Conservation (phyloP, 2,329 filamentous ascomycete genomes). For the Gnomoniopsis smithogilvyi region DNA sequence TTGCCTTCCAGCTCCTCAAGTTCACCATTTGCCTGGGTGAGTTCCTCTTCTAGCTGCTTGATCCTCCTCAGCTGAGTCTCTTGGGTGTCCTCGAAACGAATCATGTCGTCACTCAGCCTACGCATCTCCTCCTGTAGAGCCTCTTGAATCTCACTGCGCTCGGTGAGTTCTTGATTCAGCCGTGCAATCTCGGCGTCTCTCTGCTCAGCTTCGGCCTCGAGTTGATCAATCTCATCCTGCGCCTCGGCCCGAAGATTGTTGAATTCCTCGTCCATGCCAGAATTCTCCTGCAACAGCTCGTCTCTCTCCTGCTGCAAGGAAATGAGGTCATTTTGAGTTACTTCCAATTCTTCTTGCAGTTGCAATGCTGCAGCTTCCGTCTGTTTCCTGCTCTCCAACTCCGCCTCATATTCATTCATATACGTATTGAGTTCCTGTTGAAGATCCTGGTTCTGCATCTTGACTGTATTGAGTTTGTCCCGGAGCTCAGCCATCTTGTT, state of each 20-base stretch:
- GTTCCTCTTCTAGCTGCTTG: conserved; percentile 76
- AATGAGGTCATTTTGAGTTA: conserved; percentile 75
- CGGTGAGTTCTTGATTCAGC: conserved; percentile 68
- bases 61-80: conserved; percentile 75
- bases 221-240: conserved; percentile 61
- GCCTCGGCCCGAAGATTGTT: conserved; percentile 60
- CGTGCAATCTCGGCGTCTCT: conserved; percentile 68
- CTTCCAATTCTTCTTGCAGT: conserved; percentile 78
- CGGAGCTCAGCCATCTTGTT: conserved; percentile 77
- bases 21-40: conserved; percentile 81
- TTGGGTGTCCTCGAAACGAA: conserved; percentile 87
- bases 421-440: conserved; percentile 78
- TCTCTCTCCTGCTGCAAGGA: conserved; percentile 75
- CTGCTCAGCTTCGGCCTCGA: conserved; percentile 71
- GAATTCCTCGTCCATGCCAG: conserved; percentile 55
- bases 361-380: conserved; percentile 56
- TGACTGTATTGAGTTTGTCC: conserved; percentile 81
- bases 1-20: conserved; percentile 82
- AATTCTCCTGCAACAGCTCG: conserved; percentile 69
- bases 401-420: conserved; percentile 73
- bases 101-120: conserved; percentile 79
- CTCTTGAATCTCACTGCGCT: conserved; percentile 81
- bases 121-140: conserved; percentile 94
- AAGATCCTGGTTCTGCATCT: conserved; percentile 85
- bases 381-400: conserved; percentile 61